A percentile compares a stretch with the other conserved stretches of the same genome.
These are phyloP conservation scores for Solanum chiquidenum DNA, from an alignment of 257 asterid species.

Conservation along the genomic window DNA sequence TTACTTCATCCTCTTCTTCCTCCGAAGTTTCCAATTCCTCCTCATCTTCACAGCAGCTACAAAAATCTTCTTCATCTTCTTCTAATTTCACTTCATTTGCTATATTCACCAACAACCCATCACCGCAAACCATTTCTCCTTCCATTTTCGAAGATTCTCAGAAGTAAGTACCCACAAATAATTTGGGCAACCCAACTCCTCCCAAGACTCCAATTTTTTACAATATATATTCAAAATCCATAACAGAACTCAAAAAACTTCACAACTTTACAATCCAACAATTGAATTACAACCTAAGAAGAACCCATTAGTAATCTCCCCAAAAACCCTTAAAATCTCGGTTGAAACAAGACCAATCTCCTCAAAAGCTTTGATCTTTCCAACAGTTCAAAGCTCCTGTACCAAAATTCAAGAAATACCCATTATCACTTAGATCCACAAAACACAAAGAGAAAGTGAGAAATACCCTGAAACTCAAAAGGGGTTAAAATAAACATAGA, in stretches of 20 bases:
- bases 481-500: not conserved
- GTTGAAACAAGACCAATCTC: not conserved
- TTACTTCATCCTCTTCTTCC: slow-evolving; percentile 1
- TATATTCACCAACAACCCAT: slow-evolving; percentile 12
- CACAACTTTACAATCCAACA: not conserved
- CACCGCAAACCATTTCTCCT: slow-evolving; percentile 12
- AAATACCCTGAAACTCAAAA: not conserved
- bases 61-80: slow-evolving; percentile 89
- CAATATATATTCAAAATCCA: not conserved
- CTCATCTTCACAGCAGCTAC: slow-evolving; percentile 79
- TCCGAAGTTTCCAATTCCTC: slow-evolving; percentile 16
- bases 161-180: slow-evolving; percentile 2
- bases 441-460: slow-evolving; percentile 2
- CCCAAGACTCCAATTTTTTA: not conserved
- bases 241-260: not conserved
- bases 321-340: not conserved
- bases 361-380: slow-evolving; percentile 2
- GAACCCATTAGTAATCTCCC: not conserved
- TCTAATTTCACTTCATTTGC: slow-evolving; percentile 23
- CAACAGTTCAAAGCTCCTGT: slow-evolving; percentile 14
- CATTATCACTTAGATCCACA: slow-evolving; percentile 41
- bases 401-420: slow-evolving; percentile 19
- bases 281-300: not conserved
- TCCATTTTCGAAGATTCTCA: slow-evolving; percentile 19
- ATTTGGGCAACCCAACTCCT: not conserved